Evolutionary conservation across 768 basidiomycete species (phyloP), one percentile per base, ranked within the genome.

Genomic region (Boletus patriciae): DNA sequence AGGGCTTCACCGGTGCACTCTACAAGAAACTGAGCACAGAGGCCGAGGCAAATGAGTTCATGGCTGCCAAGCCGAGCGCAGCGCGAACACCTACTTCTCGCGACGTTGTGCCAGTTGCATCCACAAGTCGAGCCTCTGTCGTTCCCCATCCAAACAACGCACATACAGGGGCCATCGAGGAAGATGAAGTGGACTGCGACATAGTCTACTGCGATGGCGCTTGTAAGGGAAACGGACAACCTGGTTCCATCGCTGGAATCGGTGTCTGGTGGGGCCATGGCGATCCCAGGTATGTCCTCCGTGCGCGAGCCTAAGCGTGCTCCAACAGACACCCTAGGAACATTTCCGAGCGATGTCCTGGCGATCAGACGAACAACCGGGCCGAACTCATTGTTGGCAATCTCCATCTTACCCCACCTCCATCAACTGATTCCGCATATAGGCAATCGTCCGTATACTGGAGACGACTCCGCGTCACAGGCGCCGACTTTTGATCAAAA

Each of bases 161-260:
- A 18, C 27, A 10, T 19, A 19, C 50, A 36, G 48, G 29, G 10
- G 36, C 52, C 34, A 3, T 49, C 19, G 37, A 45, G 49, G 52
- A 60, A 12, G 70, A 76, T 25, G 73, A 70, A 54, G 48, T 38
- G 3, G 68, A 66, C 4, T 74, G 69, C 62, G 69, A 75, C 41
- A 74, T 88, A 13, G 94, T 94, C 1, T 96, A 92, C 63, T 87
- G 81, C 19, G 95, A 98, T 70, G 95, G 95, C 12, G 88, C 93
- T 7, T 94, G 92, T 61, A 83, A 82, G 65, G 84, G 86, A 3
- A 98, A 98, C 66, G 95, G 95, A 0, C 73, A 84, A 65, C 31
- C 29, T 3, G 83, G 80, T 1, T 80, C 89, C 0, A 61, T 81
- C 41, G 95, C 92, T 1, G 95, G 95, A 1, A 73, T 94, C 42